These are phyloP conservation scores for Podospora pseudoanserina DNA, from an alignment of 495 filamentous ascomycete genomes.

Conservation along the genomic window DNA sequence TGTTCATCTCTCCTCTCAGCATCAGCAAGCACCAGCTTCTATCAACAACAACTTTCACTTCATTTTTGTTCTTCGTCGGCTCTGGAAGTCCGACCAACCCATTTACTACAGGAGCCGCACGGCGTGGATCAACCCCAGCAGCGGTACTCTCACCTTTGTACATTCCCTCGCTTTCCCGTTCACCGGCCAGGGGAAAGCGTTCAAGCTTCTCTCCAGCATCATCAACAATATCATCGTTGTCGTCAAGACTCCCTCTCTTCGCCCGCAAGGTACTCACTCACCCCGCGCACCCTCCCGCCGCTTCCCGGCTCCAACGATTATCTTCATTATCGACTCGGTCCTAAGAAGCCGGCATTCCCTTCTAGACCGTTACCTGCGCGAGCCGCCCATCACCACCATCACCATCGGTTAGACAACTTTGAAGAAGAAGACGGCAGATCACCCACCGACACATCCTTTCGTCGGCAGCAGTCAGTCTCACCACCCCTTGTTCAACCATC, in stretches of 20 bases:
- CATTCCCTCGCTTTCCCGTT: constrained; percentile 26
- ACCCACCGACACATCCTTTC: constrained; percentile 9
- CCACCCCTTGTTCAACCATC: constrained; percentile 1
- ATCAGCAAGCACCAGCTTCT: constrained; percentile 13
- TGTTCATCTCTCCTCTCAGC: not conserved
- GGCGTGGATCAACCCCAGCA: constrained; percentile 22
- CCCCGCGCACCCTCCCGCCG: constrained; percentile 15
- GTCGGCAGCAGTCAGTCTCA: not conserved
- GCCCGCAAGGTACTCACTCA: constrained; percentile 5
- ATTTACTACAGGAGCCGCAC: constrained; percentile 4
- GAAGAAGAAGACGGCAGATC: not conserved
- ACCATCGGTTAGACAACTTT: not conserved
- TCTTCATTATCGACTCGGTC: not conserved
- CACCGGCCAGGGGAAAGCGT: constrained; percentile 18
- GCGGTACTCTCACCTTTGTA: constrained; percentile 21
- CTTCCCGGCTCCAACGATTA: constrained; percentile 2
- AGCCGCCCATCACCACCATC: constrained; percentile 11
- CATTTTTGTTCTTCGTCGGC: constrained; percentile 14
- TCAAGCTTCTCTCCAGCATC: not conserved
- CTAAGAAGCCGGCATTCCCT: not conserved
- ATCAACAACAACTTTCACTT: constrained; percentile 1
- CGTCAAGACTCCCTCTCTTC: not conserved
- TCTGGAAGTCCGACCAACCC: constrained; percentile 26
- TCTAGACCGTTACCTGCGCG: not conserved
- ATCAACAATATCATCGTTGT: constrained; percentile 1